These are phyloP conservation scores for Penicillium nucicola DNA, from an alignment of 495 filamentous ascomycete genomes.

Conservation along the genomic window DNA sequence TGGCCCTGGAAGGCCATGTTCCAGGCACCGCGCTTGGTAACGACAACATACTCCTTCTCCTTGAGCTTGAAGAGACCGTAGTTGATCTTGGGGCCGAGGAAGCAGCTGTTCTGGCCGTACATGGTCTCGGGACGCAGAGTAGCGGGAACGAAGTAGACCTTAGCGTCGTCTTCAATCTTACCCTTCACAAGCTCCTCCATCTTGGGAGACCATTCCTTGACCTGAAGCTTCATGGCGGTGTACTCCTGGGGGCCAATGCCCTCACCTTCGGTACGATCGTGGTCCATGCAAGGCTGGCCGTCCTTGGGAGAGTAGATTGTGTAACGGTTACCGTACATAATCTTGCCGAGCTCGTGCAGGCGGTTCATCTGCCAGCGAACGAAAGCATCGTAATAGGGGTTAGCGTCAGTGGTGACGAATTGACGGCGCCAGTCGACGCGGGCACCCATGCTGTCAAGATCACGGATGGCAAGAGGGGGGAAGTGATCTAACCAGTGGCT, in stretches of 20 bases:
- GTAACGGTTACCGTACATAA: constrained; percentile 90
- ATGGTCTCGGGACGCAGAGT: constrained; percentile 96
- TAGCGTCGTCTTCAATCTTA: constrained; percentile 76
- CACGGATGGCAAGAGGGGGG: constrained; percentile 74
- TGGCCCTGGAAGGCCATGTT: constrained; percentile 96
- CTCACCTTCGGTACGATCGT: constrained; percentile 90
- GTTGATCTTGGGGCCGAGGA: constrained; percentile 85
- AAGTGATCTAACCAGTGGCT: constrained; percentile 86
- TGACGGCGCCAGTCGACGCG: constrained; percentile 89
- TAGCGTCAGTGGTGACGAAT: constrained; percentile 93
- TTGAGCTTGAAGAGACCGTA: constrained; percentile 87
- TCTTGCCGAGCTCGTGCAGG: constrained; percentile 84
- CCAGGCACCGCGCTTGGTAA: constrained; percentile 80
- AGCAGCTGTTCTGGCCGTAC: constrained; percentile 96
- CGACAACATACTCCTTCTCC: constrained; percentile 80
- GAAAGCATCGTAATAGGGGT: constrained; percentile 95
- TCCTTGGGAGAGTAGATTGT: constrained; percentile 97
- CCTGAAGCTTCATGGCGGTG: constrained; percentile 83
- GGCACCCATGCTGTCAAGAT: constrained; percentile 80
- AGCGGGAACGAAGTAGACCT: constrained; percentile 86
- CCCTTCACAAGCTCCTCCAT: constrained; percentile 64
- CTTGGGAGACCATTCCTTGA: constrained; percentile 80
- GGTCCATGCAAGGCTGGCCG: constrained; percentile 96
- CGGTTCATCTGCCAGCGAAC: constrained; percentile 98
- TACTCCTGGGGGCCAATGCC: constrained; percentile 90